Evolutionary conservation across 352 stramenopile species (phyloP), one percentile per base, ranked within the genome.

Genomic region (Blastocystis sp.): DNA sequence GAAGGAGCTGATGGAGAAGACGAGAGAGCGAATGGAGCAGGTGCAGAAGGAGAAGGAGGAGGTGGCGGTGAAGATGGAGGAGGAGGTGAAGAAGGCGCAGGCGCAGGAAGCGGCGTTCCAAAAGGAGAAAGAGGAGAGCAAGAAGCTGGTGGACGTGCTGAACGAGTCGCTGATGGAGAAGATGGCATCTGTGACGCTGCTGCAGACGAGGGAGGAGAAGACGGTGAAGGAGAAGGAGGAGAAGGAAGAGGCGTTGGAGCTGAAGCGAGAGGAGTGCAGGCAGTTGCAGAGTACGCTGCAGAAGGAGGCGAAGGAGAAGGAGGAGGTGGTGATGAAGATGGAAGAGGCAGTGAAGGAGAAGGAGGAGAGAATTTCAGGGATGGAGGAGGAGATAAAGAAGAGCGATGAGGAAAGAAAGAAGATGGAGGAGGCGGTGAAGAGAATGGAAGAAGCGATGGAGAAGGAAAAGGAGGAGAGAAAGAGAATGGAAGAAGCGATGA

Each of bases 1-100:
- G 17, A 53, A 38, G 38, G 19, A 81, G 38, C 48, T 66, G 56
- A 81, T n/a, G 43, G 71, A 81, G 19, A 81, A 62, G 28, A 3
- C 23, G 17, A 38, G 28, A 59, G 21, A 66, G 38, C 71, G 43
- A 21, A 41, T 60, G 5, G 48, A 81, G 19, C 9, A 62, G 1
- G 28, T 62, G 21, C 28, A 81, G 71, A 41, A 81, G 23, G 71
- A 81, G 56, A 62, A 38, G 71, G 59, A 69, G 40, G 62, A 28
- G 34, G n/a, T 41, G 1, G 11, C 40, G 62, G 10, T 45, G 28
- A 65, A 34, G 59, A 34, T 17, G 56, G 71, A 81, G 9, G 59
- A 41, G 19, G 71, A 81, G 48, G 7, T 66, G 7, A 19, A 64
- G 71, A 14, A 21, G 28, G 28, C 28, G 28, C 28, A 34, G 28